Evolutionary conservation across 148 eudicot genomes (phyloP).

Genomic region (Tetragonia tetragonoides): DNA sequence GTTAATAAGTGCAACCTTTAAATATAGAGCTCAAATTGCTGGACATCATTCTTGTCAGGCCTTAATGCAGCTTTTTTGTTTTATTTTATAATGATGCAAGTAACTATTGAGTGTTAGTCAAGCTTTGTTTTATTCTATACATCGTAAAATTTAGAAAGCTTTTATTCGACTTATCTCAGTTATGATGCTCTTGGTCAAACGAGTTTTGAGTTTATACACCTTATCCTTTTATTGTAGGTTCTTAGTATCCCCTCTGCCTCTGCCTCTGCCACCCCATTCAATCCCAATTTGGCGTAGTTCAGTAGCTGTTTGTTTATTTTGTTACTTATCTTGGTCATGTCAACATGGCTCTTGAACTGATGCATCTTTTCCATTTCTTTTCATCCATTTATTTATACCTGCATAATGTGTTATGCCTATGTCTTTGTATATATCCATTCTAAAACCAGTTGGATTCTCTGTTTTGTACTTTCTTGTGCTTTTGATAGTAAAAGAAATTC

Average conservation of each 20-base stretch:
- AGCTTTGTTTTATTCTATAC: background rate
- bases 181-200: background rate
- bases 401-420: background rate
- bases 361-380: background rate
- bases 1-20: background rate
- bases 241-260: background rate
- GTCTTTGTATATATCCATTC: background rate
- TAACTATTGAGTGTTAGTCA: background rate
- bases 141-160: background rate
- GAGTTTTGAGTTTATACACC: background rate
- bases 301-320: background rate
- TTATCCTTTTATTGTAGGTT: background rate
- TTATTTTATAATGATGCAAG: background rate
- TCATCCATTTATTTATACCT: background rate
- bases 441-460: slow-evolving; percentile 1
- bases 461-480: slow-evolving; percentile 11
- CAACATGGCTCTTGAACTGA: background rate
- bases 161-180: background rate
- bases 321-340: background rate
- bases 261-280: background rate
- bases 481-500: slow-evolving; percentile 18
- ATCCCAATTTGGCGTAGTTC: background rate
- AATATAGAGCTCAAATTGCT: background rate
- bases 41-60: background rate
- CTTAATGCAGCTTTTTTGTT: background rate